Conservation (phyloP, 192 early-diverging fungal genomes). For the Coemansia sp. region DNA sequence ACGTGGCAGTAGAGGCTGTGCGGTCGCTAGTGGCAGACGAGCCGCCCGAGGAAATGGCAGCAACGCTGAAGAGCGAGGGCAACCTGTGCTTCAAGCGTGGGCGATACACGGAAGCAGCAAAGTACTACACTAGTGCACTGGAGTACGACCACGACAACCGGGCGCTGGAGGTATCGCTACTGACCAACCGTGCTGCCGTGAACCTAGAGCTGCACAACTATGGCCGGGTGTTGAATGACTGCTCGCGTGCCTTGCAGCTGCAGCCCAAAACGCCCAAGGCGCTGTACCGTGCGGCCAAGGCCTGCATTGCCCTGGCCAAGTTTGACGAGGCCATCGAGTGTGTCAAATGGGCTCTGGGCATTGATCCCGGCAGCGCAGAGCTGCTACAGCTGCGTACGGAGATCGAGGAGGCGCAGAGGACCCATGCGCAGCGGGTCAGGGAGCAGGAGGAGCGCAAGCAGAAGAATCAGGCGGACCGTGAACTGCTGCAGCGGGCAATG, state of each 20-base stretch:
- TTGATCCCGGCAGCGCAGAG: constrained; percentile 58
- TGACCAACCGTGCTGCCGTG: constrained; percentile 86
- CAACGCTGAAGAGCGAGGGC: constrained; percentile 93
- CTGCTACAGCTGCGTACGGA: constrained; percentile 31
- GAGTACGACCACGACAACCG: constrained; percentile 64
- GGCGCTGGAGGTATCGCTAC: constrained; percentile 72
- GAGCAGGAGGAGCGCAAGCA: constrained; percentile 34
- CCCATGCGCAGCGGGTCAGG: constrained; percentile 8
- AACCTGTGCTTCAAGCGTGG: constrained; percentile 83
- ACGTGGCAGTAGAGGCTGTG: constrained; percentile 71
- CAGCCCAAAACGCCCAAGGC: constrained; percentile 87
- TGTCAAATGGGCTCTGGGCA: constrained; percentile 64
- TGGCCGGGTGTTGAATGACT: constrained; percentile 82
- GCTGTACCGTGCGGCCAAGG: constrained; percentile 82
- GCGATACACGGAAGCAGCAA: constrained; percentile 71
- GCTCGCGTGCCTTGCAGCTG: constrained; percentile 67
- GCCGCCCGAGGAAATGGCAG: constrained; percentile 84
- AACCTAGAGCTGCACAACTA: constrained; percentile 86
- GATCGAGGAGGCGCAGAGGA: constrained; percentile 5
- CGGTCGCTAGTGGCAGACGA: constrained; percentile 86
- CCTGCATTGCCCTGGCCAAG: constrained; percentile 72
- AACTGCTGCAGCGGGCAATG: constrained; percentile 49
- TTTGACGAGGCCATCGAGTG: constrained; percentile 81
- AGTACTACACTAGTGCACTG: constrained; percentile 85
- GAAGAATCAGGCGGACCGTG: constrained; percentile 42